phyloP scores from a whole-genome alignment of 2,329 filamentous ascomycete genomes.

The Coleophoma cylindrospora region DNA sequence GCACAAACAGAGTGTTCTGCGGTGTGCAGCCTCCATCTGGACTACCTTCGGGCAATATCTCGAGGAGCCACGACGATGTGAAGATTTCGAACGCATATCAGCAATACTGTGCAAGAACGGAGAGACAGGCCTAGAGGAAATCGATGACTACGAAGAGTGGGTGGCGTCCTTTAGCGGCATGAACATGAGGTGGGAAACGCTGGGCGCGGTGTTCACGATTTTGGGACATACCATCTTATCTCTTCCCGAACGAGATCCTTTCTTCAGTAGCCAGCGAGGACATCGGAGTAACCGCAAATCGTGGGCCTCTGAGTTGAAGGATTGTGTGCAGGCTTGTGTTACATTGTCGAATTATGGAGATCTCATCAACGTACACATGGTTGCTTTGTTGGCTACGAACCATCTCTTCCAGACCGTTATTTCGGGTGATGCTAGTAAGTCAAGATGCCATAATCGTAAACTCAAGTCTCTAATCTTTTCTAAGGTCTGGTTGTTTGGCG shows the following conservation, averaged over 20 bases:
- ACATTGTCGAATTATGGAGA: conserved; percentile 28
- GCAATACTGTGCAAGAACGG: conserved; percentile 23
- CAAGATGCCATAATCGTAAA: no score
- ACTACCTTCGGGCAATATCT: conserved; percentile 15
- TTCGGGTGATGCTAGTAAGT: background rate
- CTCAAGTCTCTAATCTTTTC: no score
- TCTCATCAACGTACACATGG: conserved; percentile 32
- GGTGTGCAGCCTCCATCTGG: conserved; percentile 17
- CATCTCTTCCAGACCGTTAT: background rate
- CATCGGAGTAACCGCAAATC: conserved; percentile 15
- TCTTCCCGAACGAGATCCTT: conserved; percentile 13
- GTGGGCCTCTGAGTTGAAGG: conserved; percentile 24
- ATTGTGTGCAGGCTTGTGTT: conserved; percentile 29
- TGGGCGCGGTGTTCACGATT: conserved; percentile 20
- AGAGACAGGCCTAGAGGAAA: conserved; percentile 19
- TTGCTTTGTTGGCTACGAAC: conserved; percentile 31
- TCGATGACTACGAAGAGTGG: conserved; percentile 22
- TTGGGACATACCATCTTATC: conserved; percentile 15
- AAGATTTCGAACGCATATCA: conserved; percentile 18
- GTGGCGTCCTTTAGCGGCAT: conserved; percentile 17
- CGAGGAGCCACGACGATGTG: conserved; percentile 12
- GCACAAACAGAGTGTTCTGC: conserved; percentile 10
- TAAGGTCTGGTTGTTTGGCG: conserved; percentile 32
- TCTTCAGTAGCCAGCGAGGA: conserved; percentile 21
- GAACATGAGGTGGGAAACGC: conserved; percentile 26